Conservation (phyloP, 1,284 basidiomycete species). For the Salmacisia buchloeana region DNA sequence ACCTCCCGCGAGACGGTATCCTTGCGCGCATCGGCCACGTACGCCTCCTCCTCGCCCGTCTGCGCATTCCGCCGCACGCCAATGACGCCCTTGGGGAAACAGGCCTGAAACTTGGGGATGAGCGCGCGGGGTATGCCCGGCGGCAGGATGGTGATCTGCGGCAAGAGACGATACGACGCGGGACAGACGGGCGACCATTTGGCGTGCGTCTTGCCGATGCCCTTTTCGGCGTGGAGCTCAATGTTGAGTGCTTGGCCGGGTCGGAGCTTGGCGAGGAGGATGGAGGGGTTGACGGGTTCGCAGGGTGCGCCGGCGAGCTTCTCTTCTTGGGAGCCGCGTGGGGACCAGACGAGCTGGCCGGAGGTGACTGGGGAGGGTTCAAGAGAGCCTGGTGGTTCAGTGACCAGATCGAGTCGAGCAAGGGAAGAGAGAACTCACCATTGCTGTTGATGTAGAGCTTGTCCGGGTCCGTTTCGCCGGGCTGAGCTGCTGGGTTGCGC, state of each 20-base stretch:
- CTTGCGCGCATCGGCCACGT: conserved; percentile 63
- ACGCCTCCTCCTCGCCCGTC: conserved; percentile 61
- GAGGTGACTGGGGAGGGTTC: conserved; percentile 61
- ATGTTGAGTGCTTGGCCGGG: conserved; percentile 80
- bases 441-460: conserved; percentile 33
- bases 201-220: conserved; percentile 91
- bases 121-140: conserved; percentile 60
- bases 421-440: not conserved
- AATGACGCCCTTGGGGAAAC: conserved; percentile 87
- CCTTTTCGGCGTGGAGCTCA: conserved; percentile 88
- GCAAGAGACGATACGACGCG: conserved; percentile 83
- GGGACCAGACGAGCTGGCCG: conserved; percentile 71
- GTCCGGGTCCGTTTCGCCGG: conserved; percentile 54
- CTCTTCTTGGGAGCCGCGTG: conserved; percentile 74
- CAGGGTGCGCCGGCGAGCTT: conserved; percentile 58
- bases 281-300: conserved; percentile 70
- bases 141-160: conserved; percentile 72
- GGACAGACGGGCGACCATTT: conserved; percentile 84
- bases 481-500: conserved; percentile 56
- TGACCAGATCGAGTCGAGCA: not conserved
- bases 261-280: conserved; percentile 86
- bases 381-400: not conserved
- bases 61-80: conserved; percentile 59
- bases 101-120: conserved; percentile 71
- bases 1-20: conserved; percentile 93